Evolutionary conservation across 495 filamentous ascomycete genomes (phyloP), one percentile per base, ranked within the genome.

Genomic region (Polyplosphaeria fusca): DNA sequence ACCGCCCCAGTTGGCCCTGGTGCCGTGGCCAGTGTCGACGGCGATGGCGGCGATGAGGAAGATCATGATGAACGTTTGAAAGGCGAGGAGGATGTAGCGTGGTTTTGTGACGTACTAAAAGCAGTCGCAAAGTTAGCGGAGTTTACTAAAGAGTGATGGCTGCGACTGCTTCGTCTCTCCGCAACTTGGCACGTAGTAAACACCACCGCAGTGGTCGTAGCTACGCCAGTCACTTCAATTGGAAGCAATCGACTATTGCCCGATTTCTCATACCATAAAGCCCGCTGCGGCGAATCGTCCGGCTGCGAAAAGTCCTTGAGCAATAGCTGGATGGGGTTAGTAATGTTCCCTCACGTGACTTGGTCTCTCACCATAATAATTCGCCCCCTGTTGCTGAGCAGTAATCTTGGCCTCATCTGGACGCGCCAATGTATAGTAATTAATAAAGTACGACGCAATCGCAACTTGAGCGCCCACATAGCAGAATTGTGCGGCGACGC

Each of bases 391-490:
- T 18, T 64, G 50, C 45, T 64, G 56, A 7, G 50, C 55, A 0
- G 11, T 25, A 26, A 38, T 51, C 22, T 50, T 43, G 30, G 48
- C 25, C 19, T 43, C 20, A 30, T 64, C 60, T 4, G 68, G 66
- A 14, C 59, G 56, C 0, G 63, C 60, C 55, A 70, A 58, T 1
- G 60, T 64, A 37, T 61, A 69, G 64, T 75, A 79, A 54, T 77
- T 78, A 58, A 81, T 78, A 67, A 82, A 79, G 59, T 79, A 76
- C 16, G 68, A 44, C 1, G 54, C 60, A 32, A 62, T 59, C n/a
- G 77, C 82, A 24, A 86, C 82, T 67, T 88, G 84, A 19, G 82
- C 77, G 27, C 86, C 86, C 1, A 81, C 79, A 28, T 67, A 90
- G 68, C 82, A 87, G 68, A 88, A 88, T 64, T 89, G 84, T 4